Evolutionary conservation across 345 rosid genomes (phyloP), one percentile per base, ranked within the genome.

Genomic region (Conringia planisiliqua): DNA sequence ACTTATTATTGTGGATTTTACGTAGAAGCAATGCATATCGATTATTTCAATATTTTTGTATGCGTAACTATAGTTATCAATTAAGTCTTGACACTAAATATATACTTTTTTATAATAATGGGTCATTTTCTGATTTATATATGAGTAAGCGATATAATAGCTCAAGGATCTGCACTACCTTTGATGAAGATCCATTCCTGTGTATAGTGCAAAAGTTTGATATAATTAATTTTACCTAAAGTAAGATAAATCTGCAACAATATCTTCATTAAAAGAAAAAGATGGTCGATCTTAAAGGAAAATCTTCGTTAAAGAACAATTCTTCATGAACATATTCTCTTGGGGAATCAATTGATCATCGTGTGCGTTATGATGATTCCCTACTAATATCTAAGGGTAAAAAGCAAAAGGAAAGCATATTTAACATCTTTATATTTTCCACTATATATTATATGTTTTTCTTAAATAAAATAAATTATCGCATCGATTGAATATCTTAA

Each of bases 141-240:
- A 10, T 78, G 58, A 66, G 63, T 50, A 30, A 55, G 46, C 8
- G 57, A 66, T 47, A 66, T 78, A 73, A 72, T 66, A 68, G 63
- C 74, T 32, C 69, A 72, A 63, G 69, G 63, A 78, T 78, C 81
- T 72, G 73, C 81, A 72, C 77, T 48, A 48, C 81, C 81, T 78
- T 78, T 78, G 58, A 78, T 71, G 68, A 71, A 78, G 81, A 71
- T 78, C 63, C 77, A 48, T 66, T 58, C 50, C 10, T 42, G 62
- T 75, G 57, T 51, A 75, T 59, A 58, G 73, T 78, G 69, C 69
- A 78, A 78, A 78, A 78, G 77, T 48, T 57, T 47, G 68, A 65
- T 63, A 55, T 70, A 46, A 62, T 56, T 70, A 70, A 70, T 18
- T 26, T 43, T 44, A 54, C 43, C 16, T 70, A 76, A 76, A 76